phyloP scores from a whole-genome alignment of 352 stramenopile species.

The Pythium rhizo-oryzae region DNA sequence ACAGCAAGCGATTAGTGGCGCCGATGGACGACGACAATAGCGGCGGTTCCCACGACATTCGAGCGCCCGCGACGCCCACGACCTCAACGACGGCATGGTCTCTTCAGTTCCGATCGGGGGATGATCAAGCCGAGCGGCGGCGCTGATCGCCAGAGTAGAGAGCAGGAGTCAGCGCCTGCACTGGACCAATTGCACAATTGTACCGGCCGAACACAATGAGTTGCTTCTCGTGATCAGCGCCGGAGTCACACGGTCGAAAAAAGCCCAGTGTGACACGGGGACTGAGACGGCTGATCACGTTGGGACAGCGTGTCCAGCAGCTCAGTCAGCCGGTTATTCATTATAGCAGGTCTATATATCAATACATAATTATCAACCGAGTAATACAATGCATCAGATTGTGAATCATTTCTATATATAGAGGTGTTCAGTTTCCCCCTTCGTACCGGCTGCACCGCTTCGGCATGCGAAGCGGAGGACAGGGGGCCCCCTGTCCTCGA shows the following conservation, averaged over 20 bases:
- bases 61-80: too few relatives aligned
- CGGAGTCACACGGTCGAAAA: constrained; percentile 8
- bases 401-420: too few relatives aligned
- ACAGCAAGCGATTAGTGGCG: neutral
- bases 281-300: constrained; percentile 10
- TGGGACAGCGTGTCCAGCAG: constrained; percentile 3
- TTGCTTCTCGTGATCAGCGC: constrained; percentile 11
- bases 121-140: neutral
- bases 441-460: neutral
- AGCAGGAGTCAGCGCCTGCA: too few relatives aligned
- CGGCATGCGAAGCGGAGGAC: neutral
- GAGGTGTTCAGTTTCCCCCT: neutral
- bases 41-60: too few relatives aligned
- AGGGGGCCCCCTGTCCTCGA: too few relatives aligned
- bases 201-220: neutral
- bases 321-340: neutral
- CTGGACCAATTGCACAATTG: neutral
- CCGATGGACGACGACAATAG: neutral
- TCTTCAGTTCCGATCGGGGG: neutral
- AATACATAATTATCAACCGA: neutral
- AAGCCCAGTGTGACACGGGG: constrained; percentile 3
- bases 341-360: neutral
- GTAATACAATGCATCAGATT: too few relatives aligned
- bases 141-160: neutral
- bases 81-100: too few relatives aligned